Evolutionary conservation across 1,139 yeast species (phyloP).

Genomic region (Zygoascus sp.): DNA sequence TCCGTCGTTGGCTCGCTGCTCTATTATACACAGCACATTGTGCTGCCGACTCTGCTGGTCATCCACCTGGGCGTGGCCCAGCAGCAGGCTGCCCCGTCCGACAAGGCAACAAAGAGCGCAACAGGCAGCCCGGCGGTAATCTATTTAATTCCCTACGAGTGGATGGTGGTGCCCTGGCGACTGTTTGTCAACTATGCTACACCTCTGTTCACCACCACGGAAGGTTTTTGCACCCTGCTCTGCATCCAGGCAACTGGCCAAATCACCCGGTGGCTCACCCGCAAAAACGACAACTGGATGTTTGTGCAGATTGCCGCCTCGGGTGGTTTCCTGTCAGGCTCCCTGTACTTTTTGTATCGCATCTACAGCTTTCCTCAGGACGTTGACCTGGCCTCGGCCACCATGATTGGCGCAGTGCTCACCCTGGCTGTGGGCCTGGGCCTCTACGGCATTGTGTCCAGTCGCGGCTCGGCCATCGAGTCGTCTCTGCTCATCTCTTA

Average conservation of each 20-base stretch:
- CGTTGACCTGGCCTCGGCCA: conserved; percentile 66
- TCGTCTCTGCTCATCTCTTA: conserved; percentile 82
- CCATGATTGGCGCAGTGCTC: conserved; percentile 77
- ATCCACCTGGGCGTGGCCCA: conserved; percentile 53
- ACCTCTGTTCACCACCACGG: conserved; percentile 79
- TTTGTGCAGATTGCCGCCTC: conserved; percentile 69
- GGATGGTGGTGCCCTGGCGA: conserved; percentile 61
- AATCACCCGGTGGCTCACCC: conserved; percentile 68
- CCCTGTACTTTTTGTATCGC: conserved; percentile 73
- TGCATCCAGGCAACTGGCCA: conserved; percentile 91
- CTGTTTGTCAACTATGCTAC: conserved; percentile 70
- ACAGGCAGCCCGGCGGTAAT: background rate
- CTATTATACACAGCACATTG: conserved; percentile 75
- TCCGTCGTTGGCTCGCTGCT: conserved; percentile 50
- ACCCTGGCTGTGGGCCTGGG: conserved; percentile 74
- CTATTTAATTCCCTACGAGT: conserved; percentile 20
- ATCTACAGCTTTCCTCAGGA: conserved; percentile 72
- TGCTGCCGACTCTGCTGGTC: conserved; percentile 77
- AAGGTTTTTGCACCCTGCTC: conserved; percentile 86
- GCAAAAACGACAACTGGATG: conserved; percentile 73
- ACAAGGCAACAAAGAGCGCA: too few species aligned
- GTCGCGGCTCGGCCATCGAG: conserved; percentile 84
- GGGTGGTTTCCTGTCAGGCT: conserved; percentile 69
- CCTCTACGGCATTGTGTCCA: conserved; percentile 76
- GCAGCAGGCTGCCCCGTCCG: too few species aligned